phyloP scores from a whole-genome alignment of 805 yeast genomes.

The Zygotorulaspora florentina region DNA sequence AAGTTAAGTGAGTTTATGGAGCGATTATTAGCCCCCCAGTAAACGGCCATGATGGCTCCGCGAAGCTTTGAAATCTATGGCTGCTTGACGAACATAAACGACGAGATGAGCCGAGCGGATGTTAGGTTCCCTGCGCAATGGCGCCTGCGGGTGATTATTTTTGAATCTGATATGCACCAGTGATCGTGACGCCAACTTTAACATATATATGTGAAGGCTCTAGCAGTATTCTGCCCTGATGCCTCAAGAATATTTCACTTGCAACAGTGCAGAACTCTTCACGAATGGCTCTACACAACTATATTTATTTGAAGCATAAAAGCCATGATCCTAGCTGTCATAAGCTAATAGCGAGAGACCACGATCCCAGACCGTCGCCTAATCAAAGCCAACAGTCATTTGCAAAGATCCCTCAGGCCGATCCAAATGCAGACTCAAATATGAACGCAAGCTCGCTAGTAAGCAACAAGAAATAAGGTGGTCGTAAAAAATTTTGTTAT shows the following conservation, averaged over 20 bases:
- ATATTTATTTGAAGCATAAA: conserved; percentile 24
- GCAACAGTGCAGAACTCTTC: neutral
- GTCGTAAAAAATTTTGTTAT: no score
- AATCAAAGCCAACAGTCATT: neutral
- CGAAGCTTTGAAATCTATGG: no score
- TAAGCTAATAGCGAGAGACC: conserved; percentile 21
- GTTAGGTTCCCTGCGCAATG: no score
- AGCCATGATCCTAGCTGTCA: conserved; percentile 22
- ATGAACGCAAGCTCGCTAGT: no score
- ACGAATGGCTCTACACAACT: conserved; percentile 24
- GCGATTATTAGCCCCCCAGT: no score
- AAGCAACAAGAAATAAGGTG: no score
- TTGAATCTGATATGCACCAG: neutral
- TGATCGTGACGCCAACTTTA: neutral
- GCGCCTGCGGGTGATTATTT: neutral
- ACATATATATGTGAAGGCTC: neutral
- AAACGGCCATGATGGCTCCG: no score
- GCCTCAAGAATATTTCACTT: no score
- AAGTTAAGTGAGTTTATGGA: neutral
- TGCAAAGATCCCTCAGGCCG: neutral
- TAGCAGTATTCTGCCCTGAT: neutral
- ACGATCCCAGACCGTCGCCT: conserved; percentile 14
- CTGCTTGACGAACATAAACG: neutral
- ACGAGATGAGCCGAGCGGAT: neutral
- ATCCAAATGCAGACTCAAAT: no score